phyloP scores from a whole-genome alignment of 2,329 filamentous ascomycete species.

The Neofusicoccum parvum region DNA sequence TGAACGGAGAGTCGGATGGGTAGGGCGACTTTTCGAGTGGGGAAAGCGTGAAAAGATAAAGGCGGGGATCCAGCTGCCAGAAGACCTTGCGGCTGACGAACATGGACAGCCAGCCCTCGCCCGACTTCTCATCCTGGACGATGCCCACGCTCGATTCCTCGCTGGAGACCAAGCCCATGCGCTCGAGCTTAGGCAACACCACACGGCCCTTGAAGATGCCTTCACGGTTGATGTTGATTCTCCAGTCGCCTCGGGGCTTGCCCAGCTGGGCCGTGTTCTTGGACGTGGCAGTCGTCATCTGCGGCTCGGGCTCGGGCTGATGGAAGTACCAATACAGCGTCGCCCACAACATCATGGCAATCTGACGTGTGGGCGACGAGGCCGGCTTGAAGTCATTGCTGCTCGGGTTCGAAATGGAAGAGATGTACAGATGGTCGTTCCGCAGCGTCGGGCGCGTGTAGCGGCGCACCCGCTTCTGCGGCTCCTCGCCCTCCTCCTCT shows the following conservation, averaged over 20 bases:
- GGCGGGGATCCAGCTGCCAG: conserved; percentile 86
- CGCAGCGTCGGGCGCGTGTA: conserved; percentile 75
- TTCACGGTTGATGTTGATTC: conserved; percentile 78
- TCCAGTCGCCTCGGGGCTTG: conserved; percentile 82
- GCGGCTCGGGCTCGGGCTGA: conserved; percentile 70
- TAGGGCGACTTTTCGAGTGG: conserved; percentile 57
- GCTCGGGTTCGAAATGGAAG: conserved; percentile 83
- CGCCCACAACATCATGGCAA: conserved; percentile 96
- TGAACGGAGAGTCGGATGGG: conserved; percentile 52
- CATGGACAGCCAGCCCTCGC: conserved; percentile 74
- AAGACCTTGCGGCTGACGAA: conserved; percentile 80
- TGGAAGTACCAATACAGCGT: conserved; percentile 98
- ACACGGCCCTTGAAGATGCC: conserved; percentile 86
- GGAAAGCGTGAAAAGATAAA: conserved; percentile 85
- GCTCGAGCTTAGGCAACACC: conserved; percentile 84
- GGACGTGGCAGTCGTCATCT: conserved; percentile 64
- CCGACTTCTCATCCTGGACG: conserved; percentile 61
- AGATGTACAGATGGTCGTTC: conserved; percentile 85
- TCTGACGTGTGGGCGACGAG: conserved; percentile 80
- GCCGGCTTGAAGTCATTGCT: conserved; percentile 77
- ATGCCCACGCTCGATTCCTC: conserved; percentile 75
- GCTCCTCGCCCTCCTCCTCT: conserved; percentile 27
- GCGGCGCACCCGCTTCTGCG: conserved; percentile 54
- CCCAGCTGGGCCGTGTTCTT: conserved; percentile 66
- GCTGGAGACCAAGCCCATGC: conserved; percentile 82